phyloP scores from a whole-genome alignment of 768 basidiomycete genomes.

The Psilocybe cubensis region DNA sequence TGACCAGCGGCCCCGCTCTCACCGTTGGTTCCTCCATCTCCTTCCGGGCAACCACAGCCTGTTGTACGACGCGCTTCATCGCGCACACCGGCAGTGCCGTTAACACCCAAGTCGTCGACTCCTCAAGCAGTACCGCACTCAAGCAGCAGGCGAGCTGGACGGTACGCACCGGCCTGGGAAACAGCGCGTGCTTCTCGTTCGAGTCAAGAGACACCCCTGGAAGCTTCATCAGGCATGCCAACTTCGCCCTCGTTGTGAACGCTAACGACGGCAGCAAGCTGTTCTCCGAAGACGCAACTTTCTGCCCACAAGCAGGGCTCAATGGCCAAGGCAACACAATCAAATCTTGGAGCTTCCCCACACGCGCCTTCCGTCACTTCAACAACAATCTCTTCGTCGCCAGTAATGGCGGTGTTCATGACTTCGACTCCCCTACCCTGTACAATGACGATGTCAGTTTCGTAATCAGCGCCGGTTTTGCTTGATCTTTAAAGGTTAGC shows the following conservation, averaged over 20 bases:
- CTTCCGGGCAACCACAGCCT: conserved; percentile 11
- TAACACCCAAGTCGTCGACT: conserved; percentile 1
- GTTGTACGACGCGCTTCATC: conserved; percentile 5
- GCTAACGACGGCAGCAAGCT: conserved; percentile 1
- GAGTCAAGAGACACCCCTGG: conserved; percentile 3
- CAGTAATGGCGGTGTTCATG: background rate
- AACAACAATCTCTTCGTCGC: background rate
- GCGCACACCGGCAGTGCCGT: conserved; percentile 1
- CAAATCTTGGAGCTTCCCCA: conserved; percentile 2
- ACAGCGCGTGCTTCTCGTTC: conserved; percentile 9
- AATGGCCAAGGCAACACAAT: conserved; percentile 4
- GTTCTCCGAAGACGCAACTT: conserved; percentile 1
- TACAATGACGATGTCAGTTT: conserved; percentile 3
- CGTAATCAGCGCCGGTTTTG: background rate
- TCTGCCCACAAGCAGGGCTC: background rate
- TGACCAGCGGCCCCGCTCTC: conserved; percentile 10
- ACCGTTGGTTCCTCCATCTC: conserved; percentile 11
- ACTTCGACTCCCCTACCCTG: background rate
- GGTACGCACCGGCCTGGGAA: background rate
- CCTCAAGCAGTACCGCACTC: background rate
- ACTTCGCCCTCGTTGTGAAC: background rate
- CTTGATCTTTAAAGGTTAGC: no score
- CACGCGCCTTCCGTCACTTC: conserved; percentile 2
- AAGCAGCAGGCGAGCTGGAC: conserved; percentile 3
- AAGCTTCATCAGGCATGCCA: conserved; percentile 5